Percentiles rank a stretch among this genome's conserved stretches.
These are phyloP conservation scores for Spathaspora girioi DNA, from an alignment of 805 yeast species.

Conservation along the genomic window DNA sequence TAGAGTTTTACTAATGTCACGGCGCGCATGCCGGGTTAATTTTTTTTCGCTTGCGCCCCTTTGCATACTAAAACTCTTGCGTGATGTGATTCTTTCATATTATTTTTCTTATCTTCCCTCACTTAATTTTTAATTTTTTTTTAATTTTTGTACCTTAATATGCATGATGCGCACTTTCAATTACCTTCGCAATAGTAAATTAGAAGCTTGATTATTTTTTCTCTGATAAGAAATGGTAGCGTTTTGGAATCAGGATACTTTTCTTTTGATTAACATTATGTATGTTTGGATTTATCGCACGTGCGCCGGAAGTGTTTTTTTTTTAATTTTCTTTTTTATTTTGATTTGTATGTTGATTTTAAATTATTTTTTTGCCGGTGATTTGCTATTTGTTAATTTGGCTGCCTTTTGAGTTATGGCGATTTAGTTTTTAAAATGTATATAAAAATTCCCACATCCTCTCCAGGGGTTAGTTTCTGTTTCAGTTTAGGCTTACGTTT, in stretches of 20 bases:
- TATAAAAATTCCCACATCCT: neutral
- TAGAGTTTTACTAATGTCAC: too few species aligned
- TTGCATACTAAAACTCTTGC: too few species aligned
- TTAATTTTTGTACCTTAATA: too few species aligned
- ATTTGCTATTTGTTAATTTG: neutral
- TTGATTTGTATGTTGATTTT: neutral
- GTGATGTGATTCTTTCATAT: too few species aligned
- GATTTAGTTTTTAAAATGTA: neutral
- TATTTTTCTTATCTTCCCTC: too few species aligned
- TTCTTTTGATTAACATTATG: neutral
- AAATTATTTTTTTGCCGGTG: neutral
- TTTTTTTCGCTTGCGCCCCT: too few species aligned
- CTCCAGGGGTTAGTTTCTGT: neutral
- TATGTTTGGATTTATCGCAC: neutral
- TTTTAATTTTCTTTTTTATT: neutral
- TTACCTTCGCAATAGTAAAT: too few species aligned
- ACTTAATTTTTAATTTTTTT: too few species aligned
- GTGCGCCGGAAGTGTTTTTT: neutral
- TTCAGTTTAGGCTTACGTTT: neutral
- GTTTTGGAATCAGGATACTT: neutral
- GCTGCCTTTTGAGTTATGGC: neutral
- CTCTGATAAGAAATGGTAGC: neutral
- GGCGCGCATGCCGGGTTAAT: too few species aligned
- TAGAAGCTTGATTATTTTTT: neutral
- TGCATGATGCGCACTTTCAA: too few species aligned